Evolutionary conservation across 2,329 filamentous ascomycete species (phyloP).

Genomic region (Hypoxylon sp.): DNA sequence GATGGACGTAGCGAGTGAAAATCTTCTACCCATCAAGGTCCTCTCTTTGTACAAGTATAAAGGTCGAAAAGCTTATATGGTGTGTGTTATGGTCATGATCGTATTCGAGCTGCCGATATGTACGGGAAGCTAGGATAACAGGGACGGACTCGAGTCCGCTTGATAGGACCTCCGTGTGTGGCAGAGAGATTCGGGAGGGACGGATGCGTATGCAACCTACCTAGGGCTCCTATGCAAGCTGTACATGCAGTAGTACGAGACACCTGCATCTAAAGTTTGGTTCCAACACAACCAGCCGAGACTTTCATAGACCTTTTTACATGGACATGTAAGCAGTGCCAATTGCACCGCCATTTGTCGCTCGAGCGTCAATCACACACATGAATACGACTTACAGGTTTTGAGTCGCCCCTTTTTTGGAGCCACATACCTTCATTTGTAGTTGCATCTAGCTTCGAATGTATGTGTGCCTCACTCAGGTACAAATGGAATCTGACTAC

Average conservation of each 20-base stretch:
- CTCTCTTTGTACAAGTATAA: background rate
- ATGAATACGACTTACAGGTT: constrained; percentile 33
- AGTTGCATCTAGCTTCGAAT: background rate
- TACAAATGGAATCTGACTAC: constrained; percentile 13
- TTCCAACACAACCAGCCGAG: constrained; percentile 30
- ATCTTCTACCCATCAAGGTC: constrained; percentile 10
- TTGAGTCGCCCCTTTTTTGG: constrained; percentile 14
- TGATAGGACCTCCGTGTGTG: constrained; percentile 16
- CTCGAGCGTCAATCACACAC: constrained; percentile 23
- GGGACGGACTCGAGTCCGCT: constrained; percentile 22
- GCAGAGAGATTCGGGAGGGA: constrained; percentile 34
- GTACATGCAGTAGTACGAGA: constrained; percentile 31
- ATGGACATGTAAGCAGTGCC: constrained; percentile 23
- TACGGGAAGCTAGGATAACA: constrained; percentile 24
- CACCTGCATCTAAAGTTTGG: constrained; percentile 36
- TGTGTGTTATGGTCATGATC: constrained; percentile 13
- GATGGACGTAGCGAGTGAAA: constrained; percentile 11
- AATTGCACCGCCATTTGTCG: constrained; percentile 16
- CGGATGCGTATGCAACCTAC: constrained; percentile 40
- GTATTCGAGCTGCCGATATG: constrained; percentile 26
- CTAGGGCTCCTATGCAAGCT: constrained; percentile 27
- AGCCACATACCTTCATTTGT: background rate
- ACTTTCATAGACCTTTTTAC: constrained; percentile 12
- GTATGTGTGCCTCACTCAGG: constrained; percentile 15
- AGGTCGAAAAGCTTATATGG: constrained; percentile 12